Base-by-base conservation (phyloP, 164 flowering plant species). In the Aristolochia californica region DNA sequence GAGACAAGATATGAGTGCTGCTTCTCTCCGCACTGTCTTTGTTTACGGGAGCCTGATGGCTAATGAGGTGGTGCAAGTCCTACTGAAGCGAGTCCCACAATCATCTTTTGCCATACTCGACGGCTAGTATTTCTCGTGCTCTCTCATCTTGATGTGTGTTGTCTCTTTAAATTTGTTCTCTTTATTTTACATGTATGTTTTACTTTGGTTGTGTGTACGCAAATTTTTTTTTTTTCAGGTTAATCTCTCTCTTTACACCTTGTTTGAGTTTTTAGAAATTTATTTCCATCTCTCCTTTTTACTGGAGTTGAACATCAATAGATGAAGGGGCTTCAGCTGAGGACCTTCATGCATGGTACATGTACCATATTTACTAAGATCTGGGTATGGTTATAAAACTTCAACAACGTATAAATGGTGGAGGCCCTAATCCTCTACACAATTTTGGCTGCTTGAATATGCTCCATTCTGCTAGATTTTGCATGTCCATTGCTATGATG, bases 31-130 rank as follows among this genome's bases (percentile, higher is more conserved):
- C 70, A 80, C 69, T 63, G 89, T 93, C 2, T 93, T 93, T 78
- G 98, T 93, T 16, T 93, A 93, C 56, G 97, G 98, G 24, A 87
- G 91, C 65, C 78, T 88, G 23, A 40, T 86, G 43, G 80, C 88
- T 0, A 94, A 88, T 48, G 94, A 88, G 51, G 89, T 93, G 21
- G 94, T 88, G 15, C 73, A 67, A 0, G 78, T 70, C 23, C 82
- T 93, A 43, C 58, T 93, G 61, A 79, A 80, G 15, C 95, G 98
- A 22, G 62, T 86, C 55, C 95, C 98, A 52, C 62, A 47, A 2
- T 70, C 83, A 30, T 77, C 85, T 54, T 69, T 84, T 2, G 97
- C 97, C 53, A 20, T 68, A 61, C 95, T 91, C 66, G 43, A 72
- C 48, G 56, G 55, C 76, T 77, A 50, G 93, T 86, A 55, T 62